These are phyloP conservation scores for Starmerella sirachaensis DNA, from an alignment of 805 yeast species.

Conservation along the genomic window DNA sequence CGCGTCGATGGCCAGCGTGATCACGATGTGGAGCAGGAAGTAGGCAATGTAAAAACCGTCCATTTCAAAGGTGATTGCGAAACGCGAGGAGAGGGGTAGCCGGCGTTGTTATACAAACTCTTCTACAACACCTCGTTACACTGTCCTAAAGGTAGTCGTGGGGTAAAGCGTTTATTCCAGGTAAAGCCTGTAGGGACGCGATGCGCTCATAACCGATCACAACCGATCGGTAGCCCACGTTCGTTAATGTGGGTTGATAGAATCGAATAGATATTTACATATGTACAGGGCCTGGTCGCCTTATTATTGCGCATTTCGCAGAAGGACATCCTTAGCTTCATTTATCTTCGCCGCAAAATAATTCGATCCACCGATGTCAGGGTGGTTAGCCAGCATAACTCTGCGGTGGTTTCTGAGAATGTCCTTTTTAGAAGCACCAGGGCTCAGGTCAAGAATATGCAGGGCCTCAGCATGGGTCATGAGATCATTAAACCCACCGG, in stretches of 20 bases:
- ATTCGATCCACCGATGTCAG: conserved; percentile 89
- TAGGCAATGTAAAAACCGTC: conserved; percentile 25
- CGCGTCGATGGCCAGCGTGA: conserved; percentile 66
- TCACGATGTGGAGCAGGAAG: conserved; percentile 53
- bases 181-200: too few species aligned
- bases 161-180: too few species aligned
- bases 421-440: conserved; percentile 36
- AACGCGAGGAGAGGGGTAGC: too few species aligned
- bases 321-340: conserved; percentile 44
- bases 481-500: conserved; percentile 29
- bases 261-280: neutral
- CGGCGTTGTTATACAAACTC: too few species aligned
- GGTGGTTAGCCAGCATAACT: conserved; percentile 82
- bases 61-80: too few species aligned
- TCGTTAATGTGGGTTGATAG: too few species aligned
- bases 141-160: too few species aligned
- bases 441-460: conserved; percentile 36
- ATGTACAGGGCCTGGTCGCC: neutral
- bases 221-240: too few species aligned
- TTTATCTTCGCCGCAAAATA: conserved; percentile 82
- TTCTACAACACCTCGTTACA: too few species aligned
- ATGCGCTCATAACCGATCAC: too few species aligned
- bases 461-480: conserved; percentile 45
- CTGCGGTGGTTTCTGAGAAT: conserved; percentile 70
- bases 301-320: conserved; percentile 2